phyloP scores from a whole-genome alignment of 495 filamentous ascomycete genomes.

The Penicillium crystallinum region DNA sequence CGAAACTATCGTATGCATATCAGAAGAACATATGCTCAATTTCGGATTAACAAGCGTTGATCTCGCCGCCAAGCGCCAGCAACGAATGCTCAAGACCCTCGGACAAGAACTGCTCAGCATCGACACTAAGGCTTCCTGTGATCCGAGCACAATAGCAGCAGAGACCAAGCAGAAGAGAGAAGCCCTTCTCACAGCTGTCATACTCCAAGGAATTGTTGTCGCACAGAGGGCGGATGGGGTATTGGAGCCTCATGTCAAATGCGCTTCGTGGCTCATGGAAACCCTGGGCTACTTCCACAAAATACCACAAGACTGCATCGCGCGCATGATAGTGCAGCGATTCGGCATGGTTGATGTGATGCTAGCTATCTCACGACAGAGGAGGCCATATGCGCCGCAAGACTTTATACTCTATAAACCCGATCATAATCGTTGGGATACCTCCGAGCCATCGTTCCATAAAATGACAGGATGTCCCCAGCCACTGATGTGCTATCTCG shows the following conservation, averaged over 20 bases:
- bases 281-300: conserved; percentile 14
- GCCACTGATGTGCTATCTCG: conserved; percentile 26
- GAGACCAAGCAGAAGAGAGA: conserved; percentile 11
- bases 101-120: conserved; percentile 18
- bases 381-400: conserved; percentile 20
- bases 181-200: conserved; percentile 21
- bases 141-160: neutral
- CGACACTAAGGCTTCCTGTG: neutral
- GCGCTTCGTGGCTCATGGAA: conserved; percentile 26
- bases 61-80: conserved; percentile 21
- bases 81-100: conserved; percentile 22
- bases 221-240: conserved; percentile 24
- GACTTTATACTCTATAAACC: conserved; percentile 20
- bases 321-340: conserved; percentile 21
- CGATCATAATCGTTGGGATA: conserved; percentile 18
- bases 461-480: conserved; percentile 29
- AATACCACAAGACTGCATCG: conserved; percentile 12
- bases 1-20: conserved; percentile 27
- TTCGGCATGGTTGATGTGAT: conserved; percentile 29
- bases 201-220: conserved; percentile 24
- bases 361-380: conserved; percentile 26
- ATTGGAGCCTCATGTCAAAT: conserved; percentile 24
- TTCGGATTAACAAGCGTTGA: conserved; percentile 22
- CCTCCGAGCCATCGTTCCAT: conserved; percentile 24
- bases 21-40: conserved; percentile 29